Conservation (phyloP, 176 grass and related monocot genomes). For the Cocos nucifera region DNA sequence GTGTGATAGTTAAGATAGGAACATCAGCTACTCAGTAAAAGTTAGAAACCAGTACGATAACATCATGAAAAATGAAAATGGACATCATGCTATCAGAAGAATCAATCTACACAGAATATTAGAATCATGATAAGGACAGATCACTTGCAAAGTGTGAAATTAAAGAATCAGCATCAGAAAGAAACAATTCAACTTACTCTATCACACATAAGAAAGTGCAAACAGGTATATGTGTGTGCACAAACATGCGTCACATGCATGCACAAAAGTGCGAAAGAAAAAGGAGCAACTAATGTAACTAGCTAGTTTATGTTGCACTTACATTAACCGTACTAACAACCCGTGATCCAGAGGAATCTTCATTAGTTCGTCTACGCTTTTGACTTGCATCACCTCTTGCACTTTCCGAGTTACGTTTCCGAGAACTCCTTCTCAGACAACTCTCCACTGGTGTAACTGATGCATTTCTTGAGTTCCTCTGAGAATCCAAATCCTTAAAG, state of each 20-base stretch:
- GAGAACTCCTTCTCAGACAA: constrained; percentile 1
- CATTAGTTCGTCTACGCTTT: constrained; percentile 27
- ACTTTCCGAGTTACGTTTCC: constrained; percentile 2
- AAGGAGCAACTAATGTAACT: background rate
- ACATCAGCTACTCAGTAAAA: no score
- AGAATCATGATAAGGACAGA: no score
- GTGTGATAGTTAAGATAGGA: no score
- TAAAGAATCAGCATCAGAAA: no score
- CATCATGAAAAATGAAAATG: no score
- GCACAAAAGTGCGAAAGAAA: background rate
- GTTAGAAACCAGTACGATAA: no score
- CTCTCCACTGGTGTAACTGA: constrained; percentile 2
- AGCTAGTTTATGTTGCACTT: constrained; percentile 34
- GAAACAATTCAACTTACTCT: no score
- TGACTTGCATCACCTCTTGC: constrained; percentile 18
- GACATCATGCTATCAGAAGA: no score
- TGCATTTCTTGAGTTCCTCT: constrained; percentile 11
- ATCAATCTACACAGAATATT: no score
- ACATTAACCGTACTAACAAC: constrained; percentile 17
- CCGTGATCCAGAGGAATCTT: constrained; percentile 8
- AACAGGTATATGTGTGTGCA: no score
- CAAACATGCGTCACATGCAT: background rate
- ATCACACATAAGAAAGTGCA: no score
- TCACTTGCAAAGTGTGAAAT: no score
- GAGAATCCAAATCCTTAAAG: constrained; percentile 7